Base-by-base conservation (phyloP, 1,284 basidiomycete species). In the Golubevia pallescens region DNA sequence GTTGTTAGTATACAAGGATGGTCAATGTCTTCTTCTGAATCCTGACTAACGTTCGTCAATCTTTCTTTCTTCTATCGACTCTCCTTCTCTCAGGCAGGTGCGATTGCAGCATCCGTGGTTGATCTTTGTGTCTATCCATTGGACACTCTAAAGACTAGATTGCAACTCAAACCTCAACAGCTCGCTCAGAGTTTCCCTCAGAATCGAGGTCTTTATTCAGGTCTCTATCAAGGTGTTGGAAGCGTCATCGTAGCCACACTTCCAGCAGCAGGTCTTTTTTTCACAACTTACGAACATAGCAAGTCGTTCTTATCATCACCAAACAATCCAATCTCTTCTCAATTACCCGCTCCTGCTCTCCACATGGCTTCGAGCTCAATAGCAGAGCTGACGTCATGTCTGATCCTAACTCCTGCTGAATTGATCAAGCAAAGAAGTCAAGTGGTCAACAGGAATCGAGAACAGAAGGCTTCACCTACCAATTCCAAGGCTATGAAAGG, bases 371-470 rank as follows among this genome's bases (percentile, higher is more conserved):
- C 76, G 0, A 72, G 71, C 56, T 69, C 70, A 8, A 60, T 78
- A 3, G 78, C 77, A 13, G 78, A 81, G 63, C 69, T 81, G 6
- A 73, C 77, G 1, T 73, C 77, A 0, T 80, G 78, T 38, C 60
- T 74, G 0, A 65, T 80, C 2, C 60, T 80, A 42, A 75, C 78
- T 1, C 78, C 78, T 10, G 78, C 78, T 21, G 78, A 80, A 58
- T 73, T 77, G 32, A 75, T 80, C 66, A 80, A 80, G 57, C 78
- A 80, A 62, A 57, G 75, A 28, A 71, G 70, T 1, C 78, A 81
- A 56, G 74, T 80, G 14, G 68, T 70, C 58, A 77, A 77, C 52
- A 73, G 70, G 53, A 68, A 71, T 58, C 63, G 52, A 23, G 60
- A 24, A 57, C 20, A 10, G 8, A 13, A 2, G 6, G 16, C 42